Conservation (phyloP, 2,329 filamentous ascomycete genomes). For the Calonectria honghensis region DNA sequence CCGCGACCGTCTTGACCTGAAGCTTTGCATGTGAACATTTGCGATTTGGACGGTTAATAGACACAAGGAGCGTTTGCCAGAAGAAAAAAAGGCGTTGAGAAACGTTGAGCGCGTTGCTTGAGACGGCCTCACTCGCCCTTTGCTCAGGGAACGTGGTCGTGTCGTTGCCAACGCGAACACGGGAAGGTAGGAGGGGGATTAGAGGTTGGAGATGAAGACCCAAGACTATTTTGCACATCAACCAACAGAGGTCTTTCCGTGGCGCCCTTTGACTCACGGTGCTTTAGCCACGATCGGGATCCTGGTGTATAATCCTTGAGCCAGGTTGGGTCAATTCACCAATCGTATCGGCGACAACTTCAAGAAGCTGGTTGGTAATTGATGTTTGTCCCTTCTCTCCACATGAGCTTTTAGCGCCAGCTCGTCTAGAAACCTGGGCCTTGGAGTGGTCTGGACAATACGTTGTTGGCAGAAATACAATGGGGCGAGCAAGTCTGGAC, state of each 20-base stretch:
- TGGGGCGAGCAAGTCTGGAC: background rate
- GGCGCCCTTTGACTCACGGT: background rate
- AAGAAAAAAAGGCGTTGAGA: slow-evolving; percentile 12
- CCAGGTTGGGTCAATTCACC: background rate
- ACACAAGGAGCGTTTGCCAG: background rate
- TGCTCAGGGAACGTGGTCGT: slow-evolving; percentile 8
- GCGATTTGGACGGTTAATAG: background rate
- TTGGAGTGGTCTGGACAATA: background rate
- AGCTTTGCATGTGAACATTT: background rate
- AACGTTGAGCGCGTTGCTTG: slow-evolving; percentile 11
- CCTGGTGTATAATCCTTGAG: background rate
- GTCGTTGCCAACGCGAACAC: background rate
- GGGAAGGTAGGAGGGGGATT: background rate
- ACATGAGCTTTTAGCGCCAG: background rate
- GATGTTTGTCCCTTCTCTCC: background rate
- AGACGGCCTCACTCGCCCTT: slow-evolving; percentile 9
- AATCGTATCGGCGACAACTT: background rate
- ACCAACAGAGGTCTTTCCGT: background rate
- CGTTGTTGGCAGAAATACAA: background rate
- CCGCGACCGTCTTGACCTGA: slow-evolving; percentile 23
- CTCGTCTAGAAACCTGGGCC: background rate
- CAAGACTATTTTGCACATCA: background rate
- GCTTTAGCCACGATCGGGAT: background rate
- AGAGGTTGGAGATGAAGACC: slow-evolving; percentile 1
- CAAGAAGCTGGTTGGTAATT: background rate